Base-by-base conservation (phyloP, 2,329 filamentous ascomycete species). In the Venturia carpophila region DNA sequence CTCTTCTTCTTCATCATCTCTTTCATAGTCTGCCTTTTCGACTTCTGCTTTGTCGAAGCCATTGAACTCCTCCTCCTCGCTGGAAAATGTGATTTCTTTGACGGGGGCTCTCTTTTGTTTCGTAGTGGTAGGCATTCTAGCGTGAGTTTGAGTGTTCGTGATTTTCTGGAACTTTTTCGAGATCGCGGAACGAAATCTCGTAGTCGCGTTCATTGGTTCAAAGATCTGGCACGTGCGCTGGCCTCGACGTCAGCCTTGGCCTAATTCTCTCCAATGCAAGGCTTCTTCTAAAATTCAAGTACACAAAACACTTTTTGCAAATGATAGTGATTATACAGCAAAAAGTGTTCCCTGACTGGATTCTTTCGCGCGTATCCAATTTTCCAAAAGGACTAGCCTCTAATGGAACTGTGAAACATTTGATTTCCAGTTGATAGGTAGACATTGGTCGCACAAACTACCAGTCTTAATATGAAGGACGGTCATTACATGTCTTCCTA, bases 1-100 rank as follows among this genome's bases (percentile, higher is more conserved):
- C 73, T 93, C 91, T 72, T 89, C 86, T 75, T 97, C 92, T 63
- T 89, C 87, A 17, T 86, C 87, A 73, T 96, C 91, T 73, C 93
- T 94, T 62, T 89, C 87, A 64, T 79, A 69, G 10, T 67, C 63
- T 61, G 39, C 39, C 27, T 61, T 37, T 27, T 61, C 60, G 7
- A n/a, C 27, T 43, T 27, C 27, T 19, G 52, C 30, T 13, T 61
- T 15, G 21, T 45, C 7, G 60, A 61, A 61, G 39, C 60, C 60
- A 45, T 61, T 61, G 60, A 61, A 61, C 27, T 61, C 60, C 24
- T 41, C 34, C 42, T 42, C 60, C 2, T 61, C 60, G 37, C 60
- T 61, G 37, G 60, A 61, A 27, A 10, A 42, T 27, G 43, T 37
- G 9, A 9, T 41, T 1, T 61, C 39, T 43, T 61, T 61, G 5